A percentile compares a stretch with the other conserved stretches of the same genome.
These are phyloP conservation scores for Yamadazyma taylorii DNA, from an alignment of 1,139 yeast genomes.

Conservation along the genomic window DNA sequence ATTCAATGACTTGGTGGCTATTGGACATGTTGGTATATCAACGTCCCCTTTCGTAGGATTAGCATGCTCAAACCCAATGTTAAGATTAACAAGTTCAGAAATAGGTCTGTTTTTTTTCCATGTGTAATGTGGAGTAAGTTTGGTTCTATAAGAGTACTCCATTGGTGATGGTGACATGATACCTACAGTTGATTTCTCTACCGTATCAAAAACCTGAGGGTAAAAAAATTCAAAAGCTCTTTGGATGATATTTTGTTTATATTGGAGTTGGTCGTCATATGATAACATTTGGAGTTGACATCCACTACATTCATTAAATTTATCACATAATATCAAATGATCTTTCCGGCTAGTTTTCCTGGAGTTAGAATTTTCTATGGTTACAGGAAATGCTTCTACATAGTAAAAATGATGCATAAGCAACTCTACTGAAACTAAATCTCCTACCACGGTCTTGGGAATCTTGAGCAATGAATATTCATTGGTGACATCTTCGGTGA, in stretches of 20 bases:
- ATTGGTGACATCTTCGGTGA: conserved; percentile 14
- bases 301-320: conserved; percentile 71
- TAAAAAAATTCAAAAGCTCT: conserved; percentile 37
- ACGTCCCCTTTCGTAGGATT: conserved; percentile 65
- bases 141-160: conserved; percentile 78
- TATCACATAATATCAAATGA: conserved; percentile 51
- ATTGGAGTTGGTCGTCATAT: conserved; percentile 37
- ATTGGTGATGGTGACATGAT: conserved; percentile 46
- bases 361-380: conserved; percentile 17
- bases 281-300: conserved; percentile 48
- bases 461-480: conserved; percentile 30
- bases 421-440: conserved; percentile 29
- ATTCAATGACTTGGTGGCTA: conserved; percentile 80
- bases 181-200: conserved; percentile 10
- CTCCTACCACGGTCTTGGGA: conserved; percentile 44
- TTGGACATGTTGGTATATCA: conserved; percentile 89
- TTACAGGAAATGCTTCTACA: conserved; percentile 31
- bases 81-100: conserved; percentile 5
- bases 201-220: conserved; percentile 24
- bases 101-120: conserved; percentile 24
- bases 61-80: conserved; percentile 36
- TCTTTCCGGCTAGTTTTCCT: conserved; percentile 24
- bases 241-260: conserved; percentile 30
- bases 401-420: conserved; percentile 30
- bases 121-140: conserved; percentile 93